Percentiles rank a stretch among this genome's conserved stretches.
phyloP scores from a whole-genome alignment of 352 stramenopile genomes.

The Phytophthora sansomeana region DNA sequence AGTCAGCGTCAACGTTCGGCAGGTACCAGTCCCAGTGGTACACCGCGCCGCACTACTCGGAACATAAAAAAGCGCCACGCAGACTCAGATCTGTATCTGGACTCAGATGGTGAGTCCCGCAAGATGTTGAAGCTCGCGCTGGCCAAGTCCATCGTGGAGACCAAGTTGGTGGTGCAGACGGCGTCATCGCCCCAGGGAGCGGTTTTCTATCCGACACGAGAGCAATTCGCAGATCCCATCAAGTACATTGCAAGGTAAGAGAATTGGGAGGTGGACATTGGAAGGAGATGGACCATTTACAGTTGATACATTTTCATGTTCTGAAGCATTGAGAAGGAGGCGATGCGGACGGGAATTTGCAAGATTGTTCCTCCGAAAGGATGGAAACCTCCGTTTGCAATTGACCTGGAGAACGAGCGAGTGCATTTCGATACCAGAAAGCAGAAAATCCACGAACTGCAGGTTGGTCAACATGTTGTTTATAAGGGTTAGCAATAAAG shows the following conservation, averaged over 20 bases:
- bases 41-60: constrained; percentile 34
- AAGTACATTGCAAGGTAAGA: constrained; percentile 88
- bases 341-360: constrained; percentile 91
- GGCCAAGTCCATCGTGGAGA: constrained; percentile 62
- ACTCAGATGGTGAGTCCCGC: constrained; percentile 31
- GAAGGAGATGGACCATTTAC: neutral
- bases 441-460: constrained; percentile 92
- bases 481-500: neutral
- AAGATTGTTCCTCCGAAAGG: constrained; percentile 98
- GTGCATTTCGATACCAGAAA: constrained; percentile 92
- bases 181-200: constrained; percentile 44
- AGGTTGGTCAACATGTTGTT: constrained; percentile 25
- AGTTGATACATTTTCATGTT: neutral
- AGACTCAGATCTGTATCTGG: constrained; percentile 36
- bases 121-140: constrained; percentile 79
- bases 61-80: constrained; percentile 49
- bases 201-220: constrained; percentile 84
- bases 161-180: constrained; percentile 44
- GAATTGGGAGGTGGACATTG: neutral
- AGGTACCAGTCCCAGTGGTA: constrained; percentile 43
- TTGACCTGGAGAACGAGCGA: constrained; percentile 64
- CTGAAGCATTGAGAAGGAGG: constrained; percentile 69
- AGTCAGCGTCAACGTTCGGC: constrained; percentile 24
- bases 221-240: constrained; percentile 90
- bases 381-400: constrained; percentile 89